phyloP scores from a whole-genome alignment of 176 grass and related monocot genomes.

The Lolium rigidum region DNA sequence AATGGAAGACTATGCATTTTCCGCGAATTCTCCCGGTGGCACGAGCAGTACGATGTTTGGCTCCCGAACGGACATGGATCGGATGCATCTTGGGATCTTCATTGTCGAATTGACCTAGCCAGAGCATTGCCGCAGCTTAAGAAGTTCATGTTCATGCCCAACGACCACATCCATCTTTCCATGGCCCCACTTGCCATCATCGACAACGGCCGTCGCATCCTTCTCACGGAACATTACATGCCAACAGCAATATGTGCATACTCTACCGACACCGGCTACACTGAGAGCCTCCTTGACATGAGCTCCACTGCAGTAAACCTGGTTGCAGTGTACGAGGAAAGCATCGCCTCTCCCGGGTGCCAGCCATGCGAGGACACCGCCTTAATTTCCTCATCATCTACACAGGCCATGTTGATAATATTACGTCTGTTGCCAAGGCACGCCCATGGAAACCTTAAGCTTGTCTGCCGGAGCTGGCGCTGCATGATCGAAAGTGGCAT shows the following conservation, averaged over 20 bases:
- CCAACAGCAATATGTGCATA: not conserved
- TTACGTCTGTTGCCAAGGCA: not conserved
- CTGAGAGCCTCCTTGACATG: not conserved
- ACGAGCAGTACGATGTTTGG: not conserved
- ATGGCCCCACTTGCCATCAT: not conserved
- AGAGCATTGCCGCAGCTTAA: not conserved
- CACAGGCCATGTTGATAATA: not conserved
- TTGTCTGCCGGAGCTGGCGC: constrained; percentile 6
- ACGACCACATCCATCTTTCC: not conserved
- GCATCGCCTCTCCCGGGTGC: not conserved
- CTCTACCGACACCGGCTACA: not conserved
- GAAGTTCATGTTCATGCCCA: not conserved
- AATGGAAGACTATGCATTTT: not conserved
- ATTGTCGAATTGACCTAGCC: not conserved
- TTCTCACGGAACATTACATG: not conserved
- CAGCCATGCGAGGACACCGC: not conserved
- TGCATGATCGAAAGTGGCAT: not conserved
- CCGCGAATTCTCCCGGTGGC: not conserved
- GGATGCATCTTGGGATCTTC: not conserved
- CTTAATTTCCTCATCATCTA: not conserved
- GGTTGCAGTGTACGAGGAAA: constrained; percentile 22
- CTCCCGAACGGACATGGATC: not conserved
- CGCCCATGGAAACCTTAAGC: constrained; percentile 2
- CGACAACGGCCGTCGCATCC: not conserved
- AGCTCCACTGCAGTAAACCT: not conserved